Base-by-base conservation (phyloP, 1,284 basidiomycete genomes). In the Rhodotorula sp. region DNA sequence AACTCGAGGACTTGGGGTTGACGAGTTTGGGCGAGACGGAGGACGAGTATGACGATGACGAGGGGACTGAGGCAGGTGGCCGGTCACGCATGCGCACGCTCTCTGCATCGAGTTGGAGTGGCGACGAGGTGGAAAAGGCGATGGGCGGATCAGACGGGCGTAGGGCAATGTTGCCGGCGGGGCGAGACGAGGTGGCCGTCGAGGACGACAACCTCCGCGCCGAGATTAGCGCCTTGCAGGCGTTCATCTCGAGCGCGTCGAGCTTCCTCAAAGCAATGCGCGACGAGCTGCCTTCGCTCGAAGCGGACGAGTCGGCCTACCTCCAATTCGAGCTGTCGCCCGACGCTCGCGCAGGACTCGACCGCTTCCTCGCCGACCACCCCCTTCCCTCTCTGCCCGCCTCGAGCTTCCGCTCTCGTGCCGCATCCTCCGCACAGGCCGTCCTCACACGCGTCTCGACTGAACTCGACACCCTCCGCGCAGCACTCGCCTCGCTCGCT, bases 351-450 rank as follows among this genome's bases (percentile, higher is more conserved):
- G 44, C 62, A 10, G 55, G 68, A 0, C 73, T 74, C 58, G 73
- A 74, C 62, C 60, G 63, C 29, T 72, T 74, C 59, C 73, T 74
- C 59, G 66, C 47, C 19, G 62, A 68, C n/a, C 73, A 74, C 62
- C 73, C 73, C 0, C n/a, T 74, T 11, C 73, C 73, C 2, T 62
- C 71, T 11, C 55, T 74, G 17, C 73, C 73, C 19, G 17, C 44
- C 15, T 58, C 68, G 36, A 36, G 29, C 11, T 39, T 61, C 36
- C 60, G 51, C 3, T 61, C 60, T 2, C 60, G 60, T 20, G 64
- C 65, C n/a, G 34, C 64, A 34, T 57, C 71, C 27, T 72, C 58
- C 57, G 70, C 49, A 32, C 29, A 53, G 3, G 63, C 73, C 10
- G 54, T 74, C 24, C 59, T 72, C 19, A 36, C 62, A 2, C 63